phyloP scores from a whole-genome alignment of 2,329 filamentous ascomycete species.

The Fusarium pseudograminearum region DNA sequence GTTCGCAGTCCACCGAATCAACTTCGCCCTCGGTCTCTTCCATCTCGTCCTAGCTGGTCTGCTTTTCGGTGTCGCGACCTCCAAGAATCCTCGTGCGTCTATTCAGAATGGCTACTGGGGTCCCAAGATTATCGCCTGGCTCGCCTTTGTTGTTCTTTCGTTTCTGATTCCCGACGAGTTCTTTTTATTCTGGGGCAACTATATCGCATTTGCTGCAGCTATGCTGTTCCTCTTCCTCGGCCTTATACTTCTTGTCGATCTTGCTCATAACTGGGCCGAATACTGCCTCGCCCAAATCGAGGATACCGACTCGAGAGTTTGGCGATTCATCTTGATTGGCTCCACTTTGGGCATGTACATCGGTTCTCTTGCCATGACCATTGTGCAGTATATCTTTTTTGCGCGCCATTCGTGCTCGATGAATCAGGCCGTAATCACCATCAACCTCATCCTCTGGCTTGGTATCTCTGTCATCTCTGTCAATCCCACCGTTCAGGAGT shows the following conservation, averaged over 20 bases:
- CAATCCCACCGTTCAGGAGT: constrained; percentile 89
- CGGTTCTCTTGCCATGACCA: constrained; percentile 90
- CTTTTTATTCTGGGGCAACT: constrained; percentile 96
- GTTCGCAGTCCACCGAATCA: constrained; percentile 96
- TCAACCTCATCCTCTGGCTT: constrained; percentile 89
- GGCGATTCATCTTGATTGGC: constrained; percentile 89
- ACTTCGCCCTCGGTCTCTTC: constrained; percentile 95
- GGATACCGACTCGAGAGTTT: constrained; percentile 83
- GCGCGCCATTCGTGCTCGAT: constrained; percentile 84
- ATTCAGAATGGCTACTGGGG: constrained; percentile 99
- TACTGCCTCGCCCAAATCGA: constrained; percentile 96
- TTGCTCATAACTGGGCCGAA: constrained; percentile 97
- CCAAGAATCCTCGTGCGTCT: constrained; percentile 86
- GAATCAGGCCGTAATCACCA: constrained; percentile 96
- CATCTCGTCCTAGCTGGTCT: constrained; percentile 88
- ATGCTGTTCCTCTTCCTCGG: constrained; percentile 95
- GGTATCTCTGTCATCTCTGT: constrained; percentile 86
- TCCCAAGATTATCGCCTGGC: constrained; percentile 91
- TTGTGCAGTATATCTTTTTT: constrained; percentile 98
- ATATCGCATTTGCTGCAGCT: constrained; percentile 86
- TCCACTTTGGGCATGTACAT: constrained; percentile 96
- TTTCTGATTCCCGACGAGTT: constrained; percentile 97
- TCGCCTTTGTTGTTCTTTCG: constrained; percentile 86
- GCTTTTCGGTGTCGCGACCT: constrained; percentile 86
- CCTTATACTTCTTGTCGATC: constrained; percentile 90